Percentiles rank a stretch among this genome's conserved stretches.
Conservation (phyloP, 805 yeast species). For the Starmerella geochares region DNA sequence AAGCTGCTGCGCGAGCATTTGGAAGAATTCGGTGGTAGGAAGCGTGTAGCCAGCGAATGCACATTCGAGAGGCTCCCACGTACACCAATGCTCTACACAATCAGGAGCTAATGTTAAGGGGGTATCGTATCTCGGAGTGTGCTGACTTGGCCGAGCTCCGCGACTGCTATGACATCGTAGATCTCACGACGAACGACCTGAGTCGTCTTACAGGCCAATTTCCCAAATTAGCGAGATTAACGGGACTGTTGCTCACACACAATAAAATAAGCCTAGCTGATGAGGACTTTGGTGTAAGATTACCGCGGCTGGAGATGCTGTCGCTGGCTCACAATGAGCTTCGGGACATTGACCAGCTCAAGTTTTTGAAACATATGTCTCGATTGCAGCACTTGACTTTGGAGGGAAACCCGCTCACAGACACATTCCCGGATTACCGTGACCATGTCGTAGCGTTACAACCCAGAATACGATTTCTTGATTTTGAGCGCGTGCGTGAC, state of each 20-base stretch:
- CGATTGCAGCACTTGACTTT: conserved; percentile 43
- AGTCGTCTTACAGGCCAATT: conserved; percentile 39
- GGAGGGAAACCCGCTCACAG: conserved; percentile 48
- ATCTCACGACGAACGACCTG: conserved; percentile 68
- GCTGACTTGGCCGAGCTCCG: conserved; percentile 38
- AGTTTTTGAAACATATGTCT: conserved; percentile 34
- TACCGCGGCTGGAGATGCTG: conserved; percentile 44
- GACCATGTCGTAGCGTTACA: conserved; percentile 47
- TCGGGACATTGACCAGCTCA: conserved; percentile 37
- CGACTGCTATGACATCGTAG: conserved; percentile 48
- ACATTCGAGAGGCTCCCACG: not conserved
- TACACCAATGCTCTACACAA: conserved; percentile 12
- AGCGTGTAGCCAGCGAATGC: conserved; percentile 3
- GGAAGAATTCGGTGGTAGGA: not conserved
- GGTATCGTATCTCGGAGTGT: conserved; percentile 35
- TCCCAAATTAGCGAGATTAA: conserved; percentile 38
- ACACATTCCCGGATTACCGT: conserved; percentile 45
- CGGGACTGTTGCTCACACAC: conserved; percentile 50
- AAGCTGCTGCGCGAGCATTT: not conserved
- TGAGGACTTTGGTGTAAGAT: conserved; percentile 29
- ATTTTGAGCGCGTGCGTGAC: conserved; percentile 52
- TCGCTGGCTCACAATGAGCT: conserved; percentile 47
- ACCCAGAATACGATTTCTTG: conserved; percentile 57
- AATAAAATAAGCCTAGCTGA: conserved; percentile 45
- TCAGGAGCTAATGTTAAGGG: conserved; percentile 23